Percentiles rank a stretch among this genome's conserved stretches.
Conservation (phyloP, 2,329 filamentous ascomycete species). For the Fusarium miscanthi region DNA sequence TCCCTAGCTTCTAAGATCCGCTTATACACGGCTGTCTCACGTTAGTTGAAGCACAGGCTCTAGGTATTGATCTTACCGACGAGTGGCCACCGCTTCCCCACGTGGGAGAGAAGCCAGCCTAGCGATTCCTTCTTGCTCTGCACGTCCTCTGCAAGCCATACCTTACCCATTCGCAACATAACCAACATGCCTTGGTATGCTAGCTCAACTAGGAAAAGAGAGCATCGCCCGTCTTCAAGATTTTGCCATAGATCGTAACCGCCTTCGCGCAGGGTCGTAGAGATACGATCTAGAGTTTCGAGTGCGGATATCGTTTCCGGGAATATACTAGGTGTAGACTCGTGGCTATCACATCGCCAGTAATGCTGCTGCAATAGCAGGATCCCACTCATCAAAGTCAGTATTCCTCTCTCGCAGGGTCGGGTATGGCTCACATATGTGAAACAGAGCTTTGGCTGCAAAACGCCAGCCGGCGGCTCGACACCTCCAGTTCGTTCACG, state of each 20-base stretch:
- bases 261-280: neutral
- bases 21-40: neutral
- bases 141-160: rapidly evolving
- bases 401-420: neutral
- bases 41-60: too few species aligned
- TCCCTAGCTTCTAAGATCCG: neutral
- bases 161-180: rapidly evolving
- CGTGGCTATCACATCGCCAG: neutral
- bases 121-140: neutral
- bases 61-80: neutral
- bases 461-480: neutral
- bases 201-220: neutral
- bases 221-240: neutral
- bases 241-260: neutral
- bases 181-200: neutral
- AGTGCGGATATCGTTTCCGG: neutral
- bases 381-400: neutral
- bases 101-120: neutral
- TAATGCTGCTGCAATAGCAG: neutral
- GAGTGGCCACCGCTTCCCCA: neutral
- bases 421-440: neutral
- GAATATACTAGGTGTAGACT: neutral
- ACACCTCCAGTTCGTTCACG: neutral
- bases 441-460: neutral
- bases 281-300: neutral